These are phyloP conservation scores for Vicia faba DNA, from an alignment of 306 rosid genomes.

Conservation along the genomic window DNA sequence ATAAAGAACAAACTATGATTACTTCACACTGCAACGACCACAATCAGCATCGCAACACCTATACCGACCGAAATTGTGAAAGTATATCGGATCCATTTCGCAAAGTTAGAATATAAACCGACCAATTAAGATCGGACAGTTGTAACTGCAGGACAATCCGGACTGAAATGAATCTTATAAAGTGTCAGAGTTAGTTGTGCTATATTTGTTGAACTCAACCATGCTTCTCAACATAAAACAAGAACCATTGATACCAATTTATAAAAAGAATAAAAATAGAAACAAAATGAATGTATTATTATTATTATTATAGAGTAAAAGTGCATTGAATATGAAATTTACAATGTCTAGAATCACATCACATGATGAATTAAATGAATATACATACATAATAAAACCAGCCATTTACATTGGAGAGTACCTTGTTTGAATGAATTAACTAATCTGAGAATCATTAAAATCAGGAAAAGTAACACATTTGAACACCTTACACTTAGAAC, in stretches of 20 bases:
- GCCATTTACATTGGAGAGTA: background rate
- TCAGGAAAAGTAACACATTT: conserved; percentile 86
- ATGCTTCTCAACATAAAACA: no score
- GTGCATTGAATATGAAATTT: conserved; percentile 6
- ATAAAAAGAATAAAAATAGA: no score
- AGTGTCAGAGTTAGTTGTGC: no score
- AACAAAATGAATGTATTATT: no score
- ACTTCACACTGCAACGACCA: no score
- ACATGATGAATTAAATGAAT: background rate
- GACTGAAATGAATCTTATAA: background rate
- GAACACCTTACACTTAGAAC: conserved; percentile 85
- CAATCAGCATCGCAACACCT: no score
- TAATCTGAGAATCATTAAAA: conserved; percentile 53
- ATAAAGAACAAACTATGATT: no score
- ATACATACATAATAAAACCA: background rate
- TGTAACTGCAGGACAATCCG: background rate
- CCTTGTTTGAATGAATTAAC: conserved; percentile 8
- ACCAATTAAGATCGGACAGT: background rate
- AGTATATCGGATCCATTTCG: background rate
- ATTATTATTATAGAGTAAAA: no score
- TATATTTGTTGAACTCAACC: no score
- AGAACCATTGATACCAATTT: no score
- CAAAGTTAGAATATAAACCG: background rate
- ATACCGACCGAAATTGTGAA: no score
- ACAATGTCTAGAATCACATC: conserved; percentile 18